phyloP scores from a whole-genome alignment of 441 rosid species.

The Lepidium campestre region DNA sequence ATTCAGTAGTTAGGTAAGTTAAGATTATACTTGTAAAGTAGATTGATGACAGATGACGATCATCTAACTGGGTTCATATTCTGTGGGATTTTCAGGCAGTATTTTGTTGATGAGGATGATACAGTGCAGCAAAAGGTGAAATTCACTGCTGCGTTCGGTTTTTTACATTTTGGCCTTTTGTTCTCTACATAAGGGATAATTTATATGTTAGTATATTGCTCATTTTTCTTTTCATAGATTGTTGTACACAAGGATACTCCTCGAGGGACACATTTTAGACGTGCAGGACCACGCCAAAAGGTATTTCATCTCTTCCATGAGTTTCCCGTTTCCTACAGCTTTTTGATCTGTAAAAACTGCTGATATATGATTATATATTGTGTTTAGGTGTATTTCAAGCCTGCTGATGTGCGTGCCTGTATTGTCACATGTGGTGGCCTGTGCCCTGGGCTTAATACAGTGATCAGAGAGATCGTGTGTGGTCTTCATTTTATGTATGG shows the following conservation, averaged over 20 bases:
- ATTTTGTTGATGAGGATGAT: constrained; percentile 69
- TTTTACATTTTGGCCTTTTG: neutral
- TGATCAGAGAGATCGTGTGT: constrained; percentile 84
- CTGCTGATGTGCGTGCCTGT: constrained; percentile 79
- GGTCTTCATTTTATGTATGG: constrained; percentile 78
- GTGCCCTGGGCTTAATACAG: constrained; percentile 89
- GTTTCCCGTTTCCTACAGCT: neutral
- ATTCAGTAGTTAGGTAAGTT: constrained; percentile 77
- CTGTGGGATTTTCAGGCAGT: constrained; percentile 53
- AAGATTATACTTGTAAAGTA: neutral
- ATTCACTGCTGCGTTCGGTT: neutral
- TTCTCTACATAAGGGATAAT: neutral
- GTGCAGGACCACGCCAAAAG: constrained; percentile 71
- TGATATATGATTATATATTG: neutral
- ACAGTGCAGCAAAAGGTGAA: constrained; percentile 62
- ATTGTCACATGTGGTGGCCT: constrained; percentile 93
- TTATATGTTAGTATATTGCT: neutral
- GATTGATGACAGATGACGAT: neutral
- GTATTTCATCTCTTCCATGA: constrained; percentile 28
- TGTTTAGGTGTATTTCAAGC: constrained; percentile 52
- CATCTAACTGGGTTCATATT: neutral
- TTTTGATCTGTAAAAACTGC: neutral
- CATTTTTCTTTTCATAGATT: constrained; percentile 24
- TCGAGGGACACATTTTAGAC: constrained; percentile 64
- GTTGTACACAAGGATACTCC: constrained; percentile 56